Base-by-base conservation (phyloP, 441 rosid species). In the California macrophylla region DNA sequence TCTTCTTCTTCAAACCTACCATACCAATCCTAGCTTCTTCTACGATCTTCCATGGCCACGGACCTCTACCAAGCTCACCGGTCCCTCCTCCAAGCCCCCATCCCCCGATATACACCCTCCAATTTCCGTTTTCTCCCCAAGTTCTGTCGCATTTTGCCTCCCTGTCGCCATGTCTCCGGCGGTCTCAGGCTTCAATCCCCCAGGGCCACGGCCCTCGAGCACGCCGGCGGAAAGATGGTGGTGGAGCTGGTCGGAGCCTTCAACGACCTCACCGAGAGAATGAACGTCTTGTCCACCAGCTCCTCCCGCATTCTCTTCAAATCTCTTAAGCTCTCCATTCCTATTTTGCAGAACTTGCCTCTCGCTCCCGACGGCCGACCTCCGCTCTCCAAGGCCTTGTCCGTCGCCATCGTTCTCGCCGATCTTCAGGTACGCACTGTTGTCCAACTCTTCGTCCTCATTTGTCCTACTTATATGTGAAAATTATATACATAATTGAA, bases 181-280 rank as follows among this genome's bases (percentile, higher is more conserved):
- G 9, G 21, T 20, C 56, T 50, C 56, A n/a, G 56, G 56, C 7
- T 50, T 13, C 56, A 16, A 16, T 50, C 56, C 20, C 61, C 61
- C 25, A 36, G 40, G 7, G 64, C 70, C 4, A 50, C 64, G 68
- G 83, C 82, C 40, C 78, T 83, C 82, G 94, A 85, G 71, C 90
- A 85, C 54, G 85, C 84, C 1, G 92, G 96, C 32, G 99, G 96
- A 40, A 90, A 86, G 90, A 89, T 89, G 97, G 98, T 94, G 80
- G 94, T 92, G 75, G 89, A 94, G 88, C 88, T 94, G n/a, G 97
- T 92, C 6, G 97, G 97, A 60, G 92, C 96, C 9, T 94, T 94
- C 81, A 94, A 90, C 62, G 85, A 87, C 82, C 84, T 92, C 1
- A 89, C 97, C 20, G 93, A 89, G 81, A 85, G 93, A 73, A 94